Percentiles rank a stretch among this genome's conserved stretches.
phyloP scores from a whole-genome alignment of 164 flowering plant species.

The Stephania japonica region DNA sequence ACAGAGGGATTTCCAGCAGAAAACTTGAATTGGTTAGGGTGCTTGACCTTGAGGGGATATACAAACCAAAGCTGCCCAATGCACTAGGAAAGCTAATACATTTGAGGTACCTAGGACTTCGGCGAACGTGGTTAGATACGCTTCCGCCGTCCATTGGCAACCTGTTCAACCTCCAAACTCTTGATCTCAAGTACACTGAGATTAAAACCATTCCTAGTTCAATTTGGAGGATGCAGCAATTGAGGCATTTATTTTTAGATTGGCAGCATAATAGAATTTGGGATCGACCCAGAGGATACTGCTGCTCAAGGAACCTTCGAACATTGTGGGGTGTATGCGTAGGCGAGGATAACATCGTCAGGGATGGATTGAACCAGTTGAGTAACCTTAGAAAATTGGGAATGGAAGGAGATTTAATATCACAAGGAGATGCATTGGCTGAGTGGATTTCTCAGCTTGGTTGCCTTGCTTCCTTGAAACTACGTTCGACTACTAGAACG shows the following conservation, averaged over 20 bases:
- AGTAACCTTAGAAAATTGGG: constrained; percentile 16
- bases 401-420: not conserved
- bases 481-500: not conserved
- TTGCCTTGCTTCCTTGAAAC: not conserved
- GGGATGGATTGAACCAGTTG: constrained; percentile 6
- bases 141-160: constrained; percentile 25
- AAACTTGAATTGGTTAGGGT: constrained; percentile 9
- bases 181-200: constrained; percentile 8
- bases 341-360: not conserved
- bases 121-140: not conserved
- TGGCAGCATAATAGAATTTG: not conserved
- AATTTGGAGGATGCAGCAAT: constrained; percentile 16
- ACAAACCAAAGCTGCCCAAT: not conserved
- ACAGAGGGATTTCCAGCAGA: not conserved
- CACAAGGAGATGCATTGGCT: constrained; percentile 1
- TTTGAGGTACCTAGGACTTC: constrained; percentile 21
- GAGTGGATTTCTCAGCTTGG: not conserved
- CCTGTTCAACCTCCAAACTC: constrained; percentile 17
- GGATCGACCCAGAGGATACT: not conserved
- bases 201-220: not conserved
- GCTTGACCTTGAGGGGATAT: not conserved
- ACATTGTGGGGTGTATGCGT: constrained; percentile 10
- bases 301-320: constrained; percentile 12
- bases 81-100: constrained; percentile 22
- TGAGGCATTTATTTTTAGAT: constrained; percentile 16